A percentile compares a stretch with the other conserved stretches of the same genome.
phyloP scores from a whole-genome alignment of 192 early-diverging fungal genomes.

The Mortierella alpina region DNA sequence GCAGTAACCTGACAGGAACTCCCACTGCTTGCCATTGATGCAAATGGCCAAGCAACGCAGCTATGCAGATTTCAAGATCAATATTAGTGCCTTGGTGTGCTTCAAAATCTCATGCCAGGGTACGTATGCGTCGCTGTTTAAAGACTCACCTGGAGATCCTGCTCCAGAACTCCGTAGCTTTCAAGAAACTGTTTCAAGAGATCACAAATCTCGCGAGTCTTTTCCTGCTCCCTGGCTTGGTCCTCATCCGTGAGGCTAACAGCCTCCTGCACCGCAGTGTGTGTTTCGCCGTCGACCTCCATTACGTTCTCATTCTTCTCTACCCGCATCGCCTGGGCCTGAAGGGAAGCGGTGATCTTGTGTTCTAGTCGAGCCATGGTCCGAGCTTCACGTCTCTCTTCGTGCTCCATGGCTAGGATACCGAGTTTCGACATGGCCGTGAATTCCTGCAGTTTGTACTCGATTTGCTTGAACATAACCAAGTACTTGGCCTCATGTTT shows the following conservation, averaged over 20 bases:
- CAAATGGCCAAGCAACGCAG: slow-evolving; percentile 32
- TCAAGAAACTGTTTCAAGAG: slow-evolving; percentile 13
- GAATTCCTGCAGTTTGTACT: slow-evolving; percentile 11
- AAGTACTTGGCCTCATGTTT: slow-evolving; percentile 7
- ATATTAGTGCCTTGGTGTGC: neutral
- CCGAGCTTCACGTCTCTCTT: slow-evolving; percentile 18
- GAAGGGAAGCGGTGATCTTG: neutral
- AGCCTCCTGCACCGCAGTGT: neutral
- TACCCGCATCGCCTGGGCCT: neutral
- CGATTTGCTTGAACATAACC: slow-evolving; percentile 4
- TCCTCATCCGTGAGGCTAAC: slow-evolving; percentile 6
- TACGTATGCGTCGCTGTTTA: neutral
- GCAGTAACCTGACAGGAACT: slow-evolving; percentile 35
- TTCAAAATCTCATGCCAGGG: neutral
- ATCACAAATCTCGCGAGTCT: slow-evolving; percentile 14
- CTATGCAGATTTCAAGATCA: neutral
- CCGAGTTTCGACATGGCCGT: slow-evolving; percentile 16
- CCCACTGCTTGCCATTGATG: slow-evolving; percentile 37
- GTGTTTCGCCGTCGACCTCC: slow-evolving; percentile 11
- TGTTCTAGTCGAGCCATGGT: neutral
- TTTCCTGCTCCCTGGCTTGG: slow-evolving; percentile 16
- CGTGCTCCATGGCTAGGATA: slow-evolving; percentile 22
- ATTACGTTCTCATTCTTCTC: neutral
- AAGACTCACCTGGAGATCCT: slow-evolving; percentile 29
- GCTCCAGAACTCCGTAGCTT: slow-evolving; percentile 21